A percentile compares a stretch with the other conserved stretches of the same genome.
Evolutionary conservation across 129 eudicot species (phyloP).

Genomic region (Chrysanthemum seticuspe): DNA sequence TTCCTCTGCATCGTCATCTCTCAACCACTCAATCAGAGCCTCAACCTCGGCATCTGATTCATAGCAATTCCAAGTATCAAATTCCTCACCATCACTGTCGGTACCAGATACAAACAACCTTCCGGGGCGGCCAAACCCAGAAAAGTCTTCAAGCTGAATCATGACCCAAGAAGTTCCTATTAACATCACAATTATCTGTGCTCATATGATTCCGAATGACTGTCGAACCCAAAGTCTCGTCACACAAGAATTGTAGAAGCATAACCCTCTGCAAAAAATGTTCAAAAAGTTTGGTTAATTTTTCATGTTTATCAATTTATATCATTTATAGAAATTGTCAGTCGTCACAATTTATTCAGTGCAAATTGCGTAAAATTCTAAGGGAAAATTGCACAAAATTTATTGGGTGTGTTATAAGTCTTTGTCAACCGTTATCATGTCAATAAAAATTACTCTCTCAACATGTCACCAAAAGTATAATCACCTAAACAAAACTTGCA

Average conservation of each 20-base stretch:
- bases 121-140: conserved; percentile 58
- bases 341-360: no score
- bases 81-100: conserved; percentile 30
- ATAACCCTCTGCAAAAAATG: conserved; percentile 60
- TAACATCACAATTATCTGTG: conserved; percentile 45
- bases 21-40: conserved; percentile 65
- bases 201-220: conserved; percentile 59
- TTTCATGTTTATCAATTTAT: no score
- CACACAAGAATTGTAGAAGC: conserved; percentile 73
- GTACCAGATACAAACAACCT: conserved; percentile 43
- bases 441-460: no score
- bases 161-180: conserved; percentile 71
- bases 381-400: no score
- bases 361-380: no score
- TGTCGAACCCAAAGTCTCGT: conserved; percentile 64
- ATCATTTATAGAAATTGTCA: no score
- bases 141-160: conserved; percentile 70
- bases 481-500: no score
- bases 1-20: conserved; percentile 55
- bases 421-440: no score
- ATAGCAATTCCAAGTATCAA: conserved; percentile 63
- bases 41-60: conserved; percentile 61
- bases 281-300: no score
- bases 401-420: no score
- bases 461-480: no score